A percentile compares a stretch with the other conserved stretches of the same genome.
These are phyloP conservation scores for Viola pubescens DNA, from an alignment of 441 rosid species.

Conservation along the genomic window DNA sequence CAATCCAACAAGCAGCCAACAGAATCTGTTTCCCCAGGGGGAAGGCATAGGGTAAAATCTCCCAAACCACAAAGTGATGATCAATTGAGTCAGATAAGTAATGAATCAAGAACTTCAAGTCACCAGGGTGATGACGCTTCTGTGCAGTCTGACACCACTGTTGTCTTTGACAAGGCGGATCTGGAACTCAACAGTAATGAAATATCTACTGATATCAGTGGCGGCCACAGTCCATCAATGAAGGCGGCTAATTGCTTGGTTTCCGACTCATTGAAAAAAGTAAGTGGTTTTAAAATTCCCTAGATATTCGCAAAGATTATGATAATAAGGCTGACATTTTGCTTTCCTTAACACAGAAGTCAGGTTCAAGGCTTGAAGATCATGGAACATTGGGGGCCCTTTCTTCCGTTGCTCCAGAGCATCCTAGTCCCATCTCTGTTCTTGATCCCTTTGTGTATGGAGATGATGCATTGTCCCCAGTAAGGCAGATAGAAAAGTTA, in stretches of 20 bases:
- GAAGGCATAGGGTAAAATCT: conserved; percentile 36
- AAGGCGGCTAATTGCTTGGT: conserved; percentile 28
- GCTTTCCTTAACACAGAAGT: conserved; percentile 31
- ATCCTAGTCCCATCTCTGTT: conserved; percentile 87
- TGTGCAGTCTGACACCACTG: conserved; percentile 44
- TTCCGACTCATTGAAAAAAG: conserved; percentile 38
- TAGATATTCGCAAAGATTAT: conserved; percentile 11
- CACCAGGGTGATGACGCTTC: conserved; percentile 47
- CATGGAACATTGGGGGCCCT: conserved; percentile 42
- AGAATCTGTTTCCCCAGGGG: conserved; percentile 48
- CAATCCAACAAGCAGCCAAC: conserved; percentile 32
- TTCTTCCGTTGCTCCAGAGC: conserved; percentile 42
- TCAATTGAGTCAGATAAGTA: conserved; percentile 56
- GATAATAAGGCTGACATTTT: conserved; percentile 16
- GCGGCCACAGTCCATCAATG: conserved; percentile 27
- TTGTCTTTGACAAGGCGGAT: conserved; percentile 31
- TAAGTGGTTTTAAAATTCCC: conserved; percentile 26
- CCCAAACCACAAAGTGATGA: conserved; percentile 49
- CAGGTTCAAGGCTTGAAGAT: conserved; percentile 37
- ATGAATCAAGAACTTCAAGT: conserved; percentile 50
- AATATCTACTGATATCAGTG: conserved; percentile 21
- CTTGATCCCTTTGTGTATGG: conserved; percentile 48
- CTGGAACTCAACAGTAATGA: conserved; percentile 36
- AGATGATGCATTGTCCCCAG: conserved; percentile 53
- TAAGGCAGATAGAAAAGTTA: conserved; percentile 34